Conservation (phyloP, 495 filamentous ascomycete genomes). For the Penicillium turbatum region DNA sequence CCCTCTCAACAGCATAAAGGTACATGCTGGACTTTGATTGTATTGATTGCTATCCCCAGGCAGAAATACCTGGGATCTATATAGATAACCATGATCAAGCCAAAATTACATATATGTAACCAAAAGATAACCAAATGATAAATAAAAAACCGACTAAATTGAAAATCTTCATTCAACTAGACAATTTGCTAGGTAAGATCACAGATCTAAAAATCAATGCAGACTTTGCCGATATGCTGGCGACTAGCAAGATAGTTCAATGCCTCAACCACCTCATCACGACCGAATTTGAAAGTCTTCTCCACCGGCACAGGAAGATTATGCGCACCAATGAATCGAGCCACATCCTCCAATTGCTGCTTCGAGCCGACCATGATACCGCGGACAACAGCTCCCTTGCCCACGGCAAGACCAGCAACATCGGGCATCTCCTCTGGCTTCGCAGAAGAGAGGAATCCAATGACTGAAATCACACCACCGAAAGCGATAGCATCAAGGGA, state of each 20-base stretch:
- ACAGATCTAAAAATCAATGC: conserved; percentile 29
- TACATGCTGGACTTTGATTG: no score
- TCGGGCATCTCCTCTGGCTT: conserved; percentile 28
- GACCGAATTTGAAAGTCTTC: conserved; percentile 48
- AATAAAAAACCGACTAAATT: no score
- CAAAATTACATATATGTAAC: no score
- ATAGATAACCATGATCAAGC: no score
- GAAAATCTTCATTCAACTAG: no score
- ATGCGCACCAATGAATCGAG: not conserved
- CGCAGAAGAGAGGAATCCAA: conserved; percentile 52
- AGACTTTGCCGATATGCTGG: conserved; percentile 66
- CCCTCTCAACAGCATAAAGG: no score
- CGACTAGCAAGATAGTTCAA: conserved; percentile 48
- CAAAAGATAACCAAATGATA: no score
- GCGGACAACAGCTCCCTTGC: conserved; percentile 42
- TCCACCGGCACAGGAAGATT: conserved; percentile 38
- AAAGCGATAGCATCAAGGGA: conserved; percentile 51
- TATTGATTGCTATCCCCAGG: no score
- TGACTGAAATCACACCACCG: conserved; percentile 56
- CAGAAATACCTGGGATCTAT: no score
- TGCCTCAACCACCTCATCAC: conserved; percentile 44
- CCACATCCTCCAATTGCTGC: conserved; percentile 53
- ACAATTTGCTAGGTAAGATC: no score
- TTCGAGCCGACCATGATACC: conserved; percentile 53
- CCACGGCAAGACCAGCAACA: conserved; percentile 43